Evolutionary conservation across 148 eudicot genomes (phyloP).

Genomic region (Camellia japonica): DNA sequence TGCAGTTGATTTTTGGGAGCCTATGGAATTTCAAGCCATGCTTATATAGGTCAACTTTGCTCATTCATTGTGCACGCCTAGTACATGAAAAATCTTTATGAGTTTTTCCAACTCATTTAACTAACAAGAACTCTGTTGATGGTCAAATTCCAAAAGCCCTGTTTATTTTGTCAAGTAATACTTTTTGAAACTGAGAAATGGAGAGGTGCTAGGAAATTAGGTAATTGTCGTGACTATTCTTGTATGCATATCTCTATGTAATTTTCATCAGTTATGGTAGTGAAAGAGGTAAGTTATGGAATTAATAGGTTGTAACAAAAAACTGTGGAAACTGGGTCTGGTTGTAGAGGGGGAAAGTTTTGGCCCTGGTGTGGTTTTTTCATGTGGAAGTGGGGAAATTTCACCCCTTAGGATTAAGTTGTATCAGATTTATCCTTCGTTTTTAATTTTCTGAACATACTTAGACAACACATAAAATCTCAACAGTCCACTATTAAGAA

Average conservation of each 20-base stretch:
- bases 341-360: neutral
- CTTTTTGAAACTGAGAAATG: too few species aligned
- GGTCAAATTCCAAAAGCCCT: too few species aligned
- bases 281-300: neutral
- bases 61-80: neutral
- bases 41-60: neutral
- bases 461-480: neutral
- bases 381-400: neutral
- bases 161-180: too few species aligned
- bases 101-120: too few species aligned
- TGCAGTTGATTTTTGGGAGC: neutral
- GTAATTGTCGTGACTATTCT: too few species aligned
- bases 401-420: neutral
- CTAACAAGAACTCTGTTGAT: too few species aligned
- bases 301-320: neutral
- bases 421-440: neutral
- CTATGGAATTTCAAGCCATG: neutral
- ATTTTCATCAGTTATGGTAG: neutral
- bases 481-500: neutral
- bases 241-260: too few species aligned
- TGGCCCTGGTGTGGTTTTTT: neutral
- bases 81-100: neutral
- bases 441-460: neutral
- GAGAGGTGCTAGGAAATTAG: too few species aligned
- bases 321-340: neutral